A percentile compares a stretch with the other conserved stretches of the same genome.
phyloP scores from a whole-genome alignment of 257 asterid genomes.

The Rhazya stricta region DNA sequence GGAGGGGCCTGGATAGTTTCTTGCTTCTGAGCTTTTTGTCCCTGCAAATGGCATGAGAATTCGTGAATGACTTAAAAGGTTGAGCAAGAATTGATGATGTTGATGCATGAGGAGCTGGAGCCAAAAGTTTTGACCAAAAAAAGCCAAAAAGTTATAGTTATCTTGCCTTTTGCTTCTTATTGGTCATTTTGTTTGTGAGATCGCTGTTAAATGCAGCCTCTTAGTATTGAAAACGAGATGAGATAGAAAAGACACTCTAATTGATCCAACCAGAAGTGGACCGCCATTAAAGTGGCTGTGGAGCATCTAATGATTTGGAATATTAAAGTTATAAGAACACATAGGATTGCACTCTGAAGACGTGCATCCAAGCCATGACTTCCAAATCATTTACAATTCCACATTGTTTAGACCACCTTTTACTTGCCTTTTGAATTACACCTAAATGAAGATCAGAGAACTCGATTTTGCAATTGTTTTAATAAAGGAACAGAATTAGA shows the following conservation, averaged over 20 bases:
- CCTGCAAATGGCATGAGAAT: neutral
- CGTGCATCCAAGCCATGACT: neutral
- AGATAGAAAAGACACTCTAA: no score
- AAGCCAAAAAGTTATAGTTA: neutral
- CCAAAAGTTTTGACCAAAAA: neutral
- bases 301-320: neutral
- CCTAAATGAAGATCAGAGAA: neutral
- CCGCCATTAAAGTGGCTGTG: neutral
- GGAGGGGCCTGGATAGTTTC: conserved; percentile 27
- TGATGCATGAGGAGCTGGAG: neutral
- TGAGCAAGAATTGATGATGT: neutral
- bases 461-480: neutral
- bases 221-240: neutral
- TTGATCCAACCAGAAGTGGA: neutral
- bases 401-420: neutral
- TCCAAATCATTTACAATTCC: neutral
- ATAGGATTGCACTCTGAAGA: neutral
- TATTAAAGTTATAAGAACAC: neutral
- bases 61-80: neutral
- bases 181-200: neutral
- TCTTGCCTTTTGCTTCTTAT: neutral
- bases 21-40: conserved; percentile 12
- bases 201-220: neutral
- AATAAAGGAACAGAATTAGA: neutral
- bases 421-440: neutral